Percentiles rank a stretch among this genome's conserved stretches.
These are phyloP conservation scores for Dactylellina sp. DNA, from an alignment of 2,329 filamentous ascomycete genomes.

Conservation along the genomic window DNA sequence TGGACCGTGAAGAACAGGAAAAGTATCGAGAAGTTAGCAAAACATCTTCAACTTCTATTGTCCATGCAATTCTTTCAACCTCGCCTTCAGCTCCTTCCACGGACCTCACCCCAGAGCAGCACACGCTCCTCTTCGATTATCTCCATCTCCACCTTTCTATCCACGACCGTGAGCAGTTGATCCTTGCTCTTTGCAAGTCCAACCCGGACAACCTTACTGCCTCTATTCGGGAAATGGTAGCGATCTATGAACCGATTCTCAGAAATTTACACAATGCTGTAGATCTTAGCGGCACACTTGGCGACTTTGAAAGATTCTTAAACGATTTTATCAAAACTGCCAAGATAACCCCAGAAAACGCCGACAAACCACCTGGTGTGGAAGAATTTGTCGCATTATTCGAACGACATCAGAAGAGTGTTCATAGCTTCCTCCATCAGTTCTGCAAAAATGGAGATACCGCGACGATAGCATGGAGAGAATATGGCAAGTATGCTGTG, in stretches of 20 bases:
- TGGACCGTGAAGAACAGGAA: constrained; percentile 71
- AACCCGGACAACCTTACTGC: constrained; percentile 79
- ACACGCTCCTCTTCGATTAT: constrained; percentile 75
- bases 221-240: constrained; percentile 73
- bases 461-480: constrained; percentile 71
- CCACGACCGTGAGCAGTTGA: constrained; percentile 78
- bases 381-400: constrained; percentile 78
- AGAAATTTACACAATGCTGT: constrained; percentile 77
- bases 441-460: constrained; percentile 76
- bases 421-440: constrained; percentile 79
- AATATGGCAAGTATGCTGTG: constrained; percentile 72
- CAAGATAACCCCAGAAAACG: constrained; percentile 62
- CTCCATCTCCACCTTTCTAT: constrained; percentile 77
- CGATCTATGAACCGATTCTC: constrained; percentile 80
- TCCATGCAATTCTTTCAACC: constrained; percentile 73
- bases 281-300: constrained; percentile 76
- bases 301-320: constrained; percentile 75
- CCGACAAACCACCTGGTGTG: constrained; percentile 69
- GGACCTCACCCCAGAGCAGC: constrained; percentile 71
- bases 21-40: constrained; percentile 70
- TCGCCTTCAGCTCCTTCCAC: constrained; percentile 64
- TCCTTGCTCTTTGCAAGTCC: constrained; percentile 74
- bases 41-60: constrained; percentile 69
- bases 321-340: constrained; percentile 75
- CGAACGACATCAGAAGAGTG: constrained; percentile 72